Evolutionary conservation across 306 rosid genomes (phyloP).

Genomic region (Quercus wislizeni): DNA sequence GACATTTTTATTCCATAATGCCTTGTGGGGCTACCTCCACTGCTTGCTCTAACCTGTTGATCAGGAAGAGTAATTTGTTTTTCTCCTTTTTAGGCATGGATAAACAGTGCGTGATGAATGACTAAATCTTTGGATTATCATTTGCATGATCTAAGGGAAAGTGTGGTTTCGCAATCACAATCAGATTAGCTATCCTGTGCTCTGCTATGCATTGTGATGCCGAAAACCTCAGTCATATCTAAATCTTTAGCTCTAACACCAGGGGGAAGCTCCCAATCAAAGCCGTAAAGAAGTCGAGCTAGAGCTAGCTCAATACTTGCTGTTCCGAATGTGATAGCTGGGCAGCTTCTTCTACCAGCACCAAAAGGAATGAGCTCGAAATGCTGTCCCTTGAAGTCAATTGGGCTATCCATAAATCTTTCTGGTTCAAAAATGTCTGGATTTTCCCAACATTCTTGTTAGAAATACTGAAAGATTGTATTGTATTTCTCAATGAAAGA

Average conservation of each 20-base stretch:
- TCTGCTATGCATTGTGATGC: slow-evolving; percentile 38
- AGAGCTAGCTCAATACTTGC: slow-evolving; percentile 59
- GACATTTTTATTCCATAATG: too few relatives aligned
- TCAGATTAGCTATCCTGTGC: slow-evolving; percentile 49
- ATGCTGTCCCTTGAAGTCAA: slow-evolving; percentile 59
- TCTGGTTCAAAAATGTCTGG: slow-evolving; percentile 54
- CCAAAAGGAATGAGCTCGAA: slow-evolving; percentile 69
- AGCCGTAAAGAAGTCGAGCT: slow-evolving; percentile 60
- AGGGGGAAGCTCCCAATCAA: slow-evolving; percentile 70
- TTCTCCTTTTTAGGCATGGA: too few relatives aligned
- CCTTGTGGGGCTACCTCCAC: too few relatives aligned
- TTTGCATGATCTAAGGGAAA: slow-evolving; percentile 6
- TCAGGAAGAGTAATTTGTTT: too few relatives aligned
- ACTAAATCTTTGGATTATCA: slow-evolving; percentile 1
- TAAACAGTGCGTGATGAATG: neutral
- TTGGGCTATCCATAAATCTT: slow-evolving; percentile 49
- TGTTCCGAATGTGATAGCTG: slow-evolving; percentile 37
- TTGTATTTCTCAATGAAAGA: too few relatives aligned
- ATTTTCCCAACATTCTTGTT: slow-evolving; percentile 52
- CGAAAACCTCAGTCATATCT: slow-evolving; percentile 60
- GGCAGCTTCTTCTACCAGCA: slow-evolving; percentile 72
- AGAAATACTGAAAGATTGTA: too few relatives aligned
- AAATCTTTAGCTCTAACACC: slow-evolving; percentile 40
- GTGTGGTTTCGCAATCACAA: slow-evolving; percentile 44
- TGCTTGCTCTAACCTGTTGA: too few relatives aligned